Percentiles rank a stretch among this genome's conserved stretches.
phyloP scores from a whole-genome alignment of 805 yeast genomes.

The Candida bentonensis region DNA sequence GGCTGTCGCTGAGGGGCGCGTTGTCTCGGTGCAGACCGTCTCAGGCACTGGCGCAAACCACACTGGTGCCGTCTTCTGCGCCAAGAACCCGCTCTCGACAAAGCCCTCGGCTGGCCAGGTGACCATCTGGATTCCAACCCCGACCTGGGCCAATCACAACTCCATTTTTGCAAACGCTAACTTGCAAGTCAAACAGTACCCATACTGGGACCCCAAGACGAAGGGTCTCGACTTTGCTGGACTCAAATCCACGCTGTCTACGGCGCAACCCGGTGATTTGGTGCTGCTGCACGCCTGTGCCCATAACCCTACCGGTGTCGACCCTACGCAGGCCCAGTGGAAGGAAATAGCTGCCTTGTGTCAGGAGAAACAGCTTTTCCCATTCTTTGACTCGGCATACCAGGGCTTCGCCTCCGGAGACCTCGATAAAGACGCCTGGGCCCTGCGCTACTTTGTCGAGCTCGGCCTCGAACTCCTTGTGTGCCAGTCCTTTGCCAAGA shows the following conservation, averaged over 20 bases:
- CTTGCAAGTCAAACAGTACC: constrained; percentile 41
- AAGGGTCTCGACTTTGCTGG: constrained; percentile 55
- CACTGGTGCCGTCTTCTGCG: constrained; percentile 66
- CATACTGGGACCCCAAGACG: constrained; percentile 51
- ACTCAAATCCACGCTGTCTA: constrained; percentile 42
- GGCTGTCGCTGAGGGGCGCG: constrained; percentile 44
- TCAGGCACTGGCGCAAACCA: constrained; percentile 94
- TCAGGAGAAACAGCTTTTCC: constrained; percentile 46
- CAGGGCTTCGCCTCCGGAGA: constrained; percentile 90
- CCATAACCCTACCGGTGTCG: constrained; percentile 95
- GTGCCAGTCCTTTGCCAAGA: constrained; percentile 90
- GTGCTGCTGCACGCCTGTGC: constrained; percentile 88
- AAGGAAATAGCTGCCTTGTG: constrained; percentile 52
- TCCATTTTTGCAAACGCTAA: constrained; percentile 71
- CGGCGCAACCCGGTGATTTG: constrained; percentile 43
- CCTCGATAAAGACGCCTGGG: constrained; percentile 55
- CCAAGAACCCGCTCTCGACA: constrained; percentile 34
- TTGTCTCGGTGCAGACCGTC: constrained; percentile 76
- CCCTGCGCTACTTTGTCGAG: constrained; percentile 32
- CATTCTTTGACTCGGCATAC: constrained; percentile 86
- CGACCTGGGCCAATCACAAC: constrained; percentile 91
- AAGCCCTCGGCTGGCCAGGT: constrained; percentile 16
- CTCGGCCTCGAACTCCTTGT: constrained; percentile 29
- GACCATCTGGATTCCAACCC: constrained; percentile 60
- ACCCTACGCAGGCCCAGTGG: constrained; percentile 77